Evolutionary conservation across 495 filamentous ascomycete genomes (phyloP).

Genomic region (Xylaria acuta): DNA sequence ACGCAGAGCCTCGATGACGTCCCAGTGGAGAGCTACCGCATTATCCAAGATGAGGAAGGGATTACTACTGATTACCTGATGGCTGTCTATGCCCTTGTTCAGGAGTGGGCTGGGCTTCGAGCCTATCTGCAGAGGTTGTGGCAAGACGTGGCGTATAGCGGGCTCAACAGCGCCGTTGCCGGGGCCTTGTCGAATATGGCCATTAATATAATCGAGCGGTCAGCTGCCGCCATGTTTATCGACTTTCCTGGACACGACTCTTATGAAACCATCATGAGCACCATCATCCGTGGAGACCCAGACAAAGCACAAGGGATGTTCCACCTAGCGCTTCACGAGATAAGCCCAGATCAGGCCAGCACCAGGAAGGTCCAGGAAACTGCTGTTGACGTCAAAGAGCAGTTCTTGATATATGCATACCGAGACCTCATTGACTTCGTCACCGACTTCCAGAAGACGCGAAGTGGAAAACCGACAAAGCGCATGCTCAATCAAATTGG

Average conservation of each 20-base stretch:
- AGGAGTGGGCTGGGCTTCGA: constrained; percentile 44
- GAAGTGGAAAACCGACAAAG: constrained; percentile 55
- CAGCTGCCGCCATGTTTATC: constrained; percentile 44
- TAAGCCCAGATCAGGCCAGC: constrained; percentile 24
- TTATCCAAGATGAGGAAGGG: constrained; percentile 47
- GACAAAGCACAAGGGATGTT: constrained; percentile 42
- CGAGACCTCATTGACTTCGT: constrained; percentile 54
- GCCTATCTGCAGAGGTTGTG: constrained; percentile 48
- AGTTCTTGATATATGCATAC: constrained; percentile 51
- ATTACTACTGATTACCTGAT: constrained; percentile 46
- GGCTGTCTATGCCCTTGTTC: constrained; percentile 44
- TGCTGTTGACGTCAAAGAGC: constrained; percentile 47
- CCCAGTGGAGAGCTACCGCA: constrained; percentile 53
- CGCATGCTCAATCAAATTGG: constrained; percentile 45
- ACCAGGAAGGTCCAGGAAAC: constrained; percentile 27
- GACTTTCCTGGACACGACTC: constrained; percentile 52
- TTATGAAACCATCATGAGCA: constrained; percentile 46
- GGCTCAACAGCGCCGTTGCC: constrained; percentile 54
- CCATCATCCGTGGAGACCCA: constrained; percentile 45
- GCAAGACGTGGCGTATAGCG: constrained; percentile 52
- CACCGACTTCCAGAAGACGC: constrained; percentile 51
- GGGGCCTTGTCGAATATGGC: constrained; percentile 51
- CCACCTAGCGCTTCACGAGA: constrained; percentile 26
- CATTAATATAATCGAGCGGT: constrained; percentile 46
- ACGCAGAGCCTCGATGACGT: constrained; percentile 36